These are phyloP conservation scores for Arachis monticola DNA, from an alignment of 331 rosid genomes.

Conservation along the genomic window DNA sequence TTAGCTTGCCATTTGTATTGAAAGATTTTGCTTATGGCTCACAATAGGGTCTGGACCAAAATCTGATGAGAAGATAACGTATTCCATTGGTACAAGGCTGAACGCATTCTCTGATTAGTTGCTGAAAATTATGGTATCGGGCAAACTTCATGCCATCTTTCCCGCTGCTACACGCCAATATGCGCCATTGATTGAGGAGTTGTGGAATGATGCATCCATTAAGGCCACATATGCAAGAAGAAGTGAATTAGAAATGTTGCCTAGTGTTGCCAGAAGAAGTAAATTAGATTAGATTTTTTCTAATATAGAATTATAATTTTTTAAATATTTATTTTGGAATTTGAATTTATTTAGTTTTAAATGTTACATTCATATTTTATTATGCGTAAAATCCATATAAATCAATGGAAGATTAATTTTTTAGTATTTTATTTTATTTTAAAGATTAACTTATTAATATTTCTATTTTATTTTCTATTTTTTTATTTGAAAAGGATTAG, in stretches of 20 bases:
- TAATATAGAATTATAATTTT: no score
- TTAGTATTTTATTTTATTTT: no score
- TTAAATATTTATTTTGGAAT: no score
- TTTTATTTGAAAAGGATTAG: no score
- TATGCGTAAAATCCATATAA: no score
- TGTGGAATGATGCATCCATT: constrained; percentile 90
- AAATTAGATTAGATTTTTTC: constrained; percentile 58
- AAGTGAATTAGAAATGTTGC: constrained; percentile 46
- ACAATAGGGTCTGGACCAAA: constrained; percentile 55
- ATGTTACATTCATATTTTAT: no score
- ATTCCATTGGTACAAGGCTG: constrained; percentile 85
- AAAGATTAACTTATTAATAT: no score
- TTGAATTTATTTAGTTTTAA: no score
- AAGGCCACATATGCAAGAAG: constrained; percentile 20
- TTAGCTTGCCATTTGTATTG: no score
- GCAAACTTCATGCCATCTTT: constrained; percentile 89
- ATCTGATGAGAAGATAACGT: constrained; percentile 53
- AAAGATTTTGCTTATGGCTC: constrained; percentile 35
- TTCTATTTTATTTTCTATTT: no score
- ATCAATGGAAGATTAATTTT: no score
- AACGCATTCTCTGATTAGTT: constrained; percentile 98
- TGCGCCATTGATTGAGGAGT: constrained; percentile 90
- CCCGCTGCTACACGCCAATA: constrained; percentile 99
- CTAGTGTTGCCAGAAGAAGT: constrained; percentile 64
- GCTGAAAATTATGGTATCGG: constrained; percentile 93